These are phyloP conservation scores for Wallemia ichthyophaga DNA, from an alignment of 1,284 basidiomycete species.

Conservation along the genomic window DNA sequence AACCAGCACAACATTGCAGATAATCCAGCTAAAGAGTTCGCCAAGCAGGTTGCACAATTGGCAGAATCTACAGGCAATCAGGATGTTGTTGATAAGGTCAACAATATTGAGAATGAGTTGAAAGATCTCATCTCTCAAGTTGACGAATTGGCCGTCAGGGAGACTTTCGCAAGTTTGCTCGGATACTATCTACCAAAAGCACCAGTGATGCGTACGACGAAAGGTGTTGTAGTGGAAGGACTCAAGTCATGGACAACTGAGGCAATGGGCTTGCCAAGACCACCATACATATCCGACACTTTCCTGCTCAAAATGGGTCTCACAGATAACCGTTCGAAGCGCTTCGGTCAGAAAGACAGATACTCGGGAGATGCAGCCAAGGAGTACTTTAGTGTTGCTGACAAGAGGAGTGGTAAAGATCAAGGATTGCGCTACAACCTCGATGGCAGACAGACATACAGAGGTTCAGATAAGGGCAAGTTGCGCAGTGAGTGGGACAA, in stretches of 20 bases:
- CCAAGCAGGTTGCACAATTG: conserved; percentile 23
- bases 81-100: conserved; percentile 8
- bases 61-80: conserved; percentile 13
- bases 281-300: conserved; percentile 22
- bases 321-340: conserved; percentile 4
- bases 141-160: conserved; percentile 27
- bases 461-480: neutral
- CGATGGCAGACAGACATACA: neutral
- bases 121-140: conserved; percentile 17
- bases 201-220: conserved; percentile 22
- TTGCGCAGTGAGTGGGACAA: neutral
- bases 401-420: neutral
- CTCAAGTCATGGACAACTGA: conserved; percentile 33
- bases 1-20: conserved; percentile 38
- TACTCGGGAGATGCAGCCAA: neutral
- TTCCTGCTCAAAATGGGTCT: conserved; percentile 22
- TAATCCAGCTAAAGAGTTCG: conserved; percentile 24
- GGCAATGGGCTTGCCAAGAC: conserved; percentile 21
- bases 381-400: neutral
- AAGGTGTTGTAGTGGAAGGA: conserved; percentile 26
- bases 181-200: conserved; percentile 41
- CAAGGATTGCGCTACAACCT: neutral
- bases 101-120: conserved; percentile 17
- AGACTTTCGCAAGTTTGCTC: conserved; percentile 36
- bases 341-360: conserved; percentile 6